Conservation (phyloP, 176 grass and related monocot genomes). For the Musa beccarii region DNA sequence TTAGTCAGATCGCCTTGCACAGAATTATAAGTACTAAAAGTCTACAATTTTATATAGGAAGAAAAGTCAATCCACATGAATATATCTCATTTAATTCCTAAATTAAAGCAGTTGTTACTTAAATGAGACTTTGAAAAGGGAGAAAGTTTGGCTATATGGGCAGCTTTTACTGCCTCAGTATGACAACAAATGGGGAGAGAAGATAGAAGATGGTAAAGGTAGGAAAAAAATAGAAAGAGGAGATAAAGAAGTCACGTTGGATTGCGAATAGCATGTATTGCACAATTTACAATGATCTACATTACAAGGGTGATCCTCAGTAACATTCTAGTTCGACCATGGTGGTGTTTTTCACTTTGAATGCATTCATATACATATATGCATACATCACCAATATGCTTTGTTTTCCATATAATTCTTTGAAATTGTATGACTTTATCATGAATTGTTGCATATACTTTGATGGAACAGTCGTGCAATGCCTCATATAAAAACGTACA, state of each 20-base stretch:
- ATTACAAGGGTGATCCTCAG: too few relatives aligned
- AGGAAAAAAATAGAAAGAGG: not conserved
- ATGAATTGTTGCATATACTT: not conserved
- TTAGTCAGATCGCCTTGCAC: not conserved
- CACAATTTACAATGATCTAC: too few relatives aligned
- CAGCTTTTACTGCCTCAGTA: not conserved
- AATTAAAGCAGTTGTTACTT: not conserved
- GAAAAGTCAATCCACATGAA: not conserved
- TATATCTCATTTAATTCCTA: not conserved
- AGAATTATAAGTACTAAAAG: too few relatives aligned
- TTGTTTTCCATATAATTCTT: not conserved
- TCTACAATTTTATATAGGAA: too few relatives aligned
- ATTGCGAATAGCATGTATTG: too few relatives aligned
- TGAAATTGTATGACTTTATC: not conserved
- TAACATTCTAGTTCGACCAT: too few relatives aligned
- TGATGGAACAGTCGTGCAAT: conserved; percentile 61
- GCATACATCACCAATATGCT: not conserved
- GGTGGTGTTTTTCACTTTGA: too few relatives aligned
- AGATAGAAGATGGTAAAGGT: not conserved
- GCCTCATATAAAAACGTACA: conserved; percentile 96
- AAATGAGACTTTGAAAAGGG: not conserved
- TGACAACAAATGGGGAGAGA: not conserved
- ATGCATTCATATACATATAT: not conserved
- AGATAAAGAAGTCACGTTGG: too few relatives aligned
- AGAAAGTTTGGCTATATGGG: not conserved